Base-by-base conservation (phyloP, 495 filamentous ascomycete species). In the Aspergillus taichungensis region DNA sequence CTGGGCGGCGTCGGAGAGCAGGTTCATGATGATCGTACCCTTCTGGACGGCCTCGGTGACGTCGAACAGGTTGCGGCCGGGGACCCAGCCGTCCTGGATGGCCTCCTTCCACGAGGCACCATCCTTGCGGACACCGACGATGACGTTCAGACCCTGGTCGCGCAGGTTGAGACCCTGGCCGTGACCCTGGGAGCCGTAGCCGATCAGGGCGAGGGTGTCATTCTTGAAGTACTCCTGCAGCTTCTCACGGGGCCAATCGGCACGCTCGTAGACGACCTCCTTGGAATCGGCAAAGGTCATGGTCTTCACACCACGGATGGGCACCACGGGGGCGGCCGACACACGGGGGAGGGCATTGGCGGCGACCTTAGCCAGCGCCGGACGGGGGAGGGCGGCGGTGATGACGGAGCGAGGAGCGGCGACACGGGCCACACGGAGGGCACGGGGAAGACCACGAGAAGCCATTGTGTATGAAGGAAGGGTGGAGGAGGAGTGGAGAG, bases 141-240 rank as follows among this genome's bases (percentile, higher is more conserved):
- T 96, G 64, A 98, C 92, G 65, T 96, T 96, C 47, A 98, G 78
- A 60, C 92, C 92, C 75, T 98, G 94, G 80, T 98, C 92, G 68
- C 92, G 89, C 57, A 97, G 82, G 78, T 98, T 98, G 53, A 98
- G 85, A 63, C 94, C 94, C 76, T 98, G 92, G 56, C 94, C 92
- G 74, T 98, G 92, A 54, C 92, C 84, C 76, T 98, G 92, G 54
- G 94, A 97, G 58, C 92, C 92, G 75, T 98, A 98, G 64, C 92
- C 92, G 68, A 98, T 98, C 57, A 98, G 84, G 50, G 94, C 92
- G 59, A 98, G 87, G 61, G 90, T 97, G 64, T 98, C 92, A 73
- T 97, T 82, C 82, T 97, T 97, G 85, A 98, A 97, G 81, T 87
- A 98, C 38, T 95, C 87, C 84, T 95, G 73, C 56, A 98, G 84